phyloP scores from a whole-genome alignment of 2,329 filamentous ascomycete genomes.

The Stagonosporopsis cucurbitacearum region DNA sequence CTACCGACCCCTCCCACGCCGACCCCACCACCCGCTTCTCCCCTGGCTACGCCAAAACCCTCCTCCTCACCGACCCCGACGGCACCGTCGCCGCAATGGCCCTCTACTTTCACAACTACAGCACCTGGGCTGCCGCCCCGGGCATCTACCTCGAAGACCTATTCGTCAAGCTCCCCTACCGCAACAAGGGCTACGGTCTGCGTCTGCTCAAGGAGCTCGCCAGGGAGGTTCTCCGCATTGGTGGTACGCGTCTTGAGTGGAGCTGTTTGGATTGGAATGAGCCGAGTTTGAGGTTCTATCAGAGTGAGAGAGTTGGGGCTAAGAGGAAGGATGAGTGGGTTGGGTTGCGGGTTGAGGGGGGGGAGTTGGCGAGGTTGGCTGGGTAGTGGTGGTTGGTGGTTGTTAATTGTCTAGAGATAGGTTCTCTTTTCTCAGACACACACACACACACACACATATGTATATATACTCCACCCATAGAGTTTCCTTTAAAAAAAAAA shows the following conservation, averaged over 20 bases:
- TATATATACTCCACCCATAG: no score
- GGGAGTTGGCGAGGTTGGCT: conserved; percentile 66
- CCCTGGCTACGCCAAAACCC: conserved; percentile 74
- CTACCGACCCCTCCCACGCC: conserved; percentile 31
- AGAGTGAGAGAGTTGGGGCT: conserved; percentile 62
- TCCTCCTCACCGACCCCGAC: conserved; percentile 63
- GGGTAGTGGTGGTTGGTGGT: no score
- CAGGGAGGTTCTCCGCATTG: conserved; percentile 75
- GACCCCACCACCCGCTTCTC: conserved; percentile 49
- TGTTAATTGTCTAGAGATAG: no score
- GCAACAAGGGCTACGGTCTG: conserved; percentile 82
- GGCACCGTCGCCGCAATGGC: conserved; percentile 74
- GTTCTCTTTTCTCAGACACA: no score
- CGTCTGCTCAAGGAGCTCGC: conserved; percentile 76
- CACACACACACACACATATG: neutral
- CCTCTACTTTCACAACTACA: conserved; percentile 94
- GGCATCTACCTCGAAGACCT: conserved; percentile 95
- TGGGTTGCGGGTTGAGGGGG: conserved; percentile 74
- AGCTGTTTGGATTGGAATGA: conserved; percentile 92
- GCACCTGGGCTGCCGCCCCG: conserved; percentile 85
- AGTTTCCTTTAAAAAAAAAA: no score
- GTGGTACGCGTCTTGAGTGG: conserved; percentile 84
- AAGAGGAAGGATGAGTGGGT: conserved; percentile 74
- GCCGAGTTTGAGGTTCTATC: conserved; percentile 86
- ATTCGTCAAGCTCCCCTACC: conserved; percentile 74